Conservation (phyloP, 2,329 filamentous ascomycete genomes). For the Colletotrichum sidae region DNA sequence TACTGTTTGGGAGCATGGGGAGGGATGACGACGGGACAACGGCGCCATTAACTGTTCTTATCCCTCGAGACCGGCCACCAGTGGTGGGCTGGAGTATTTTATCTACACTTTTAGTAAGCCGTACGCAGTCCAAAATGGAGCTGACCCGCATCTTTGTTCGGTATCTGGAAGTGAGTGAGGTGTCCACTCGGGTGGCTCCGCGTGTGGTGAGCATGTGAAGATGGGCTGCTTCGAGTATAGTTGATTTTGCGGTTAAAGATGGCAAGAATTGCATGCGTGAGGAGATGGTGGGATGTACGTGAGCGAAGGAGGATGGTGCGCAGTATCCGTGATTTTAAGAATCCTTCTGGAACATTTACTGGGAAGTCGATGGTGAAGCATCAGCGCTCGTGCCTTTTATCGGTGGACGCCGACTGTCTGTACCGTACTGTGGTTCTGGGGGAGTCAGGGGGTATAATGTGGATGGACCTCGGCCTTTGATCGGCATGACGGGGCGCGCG, state of each 20-base stretch:
- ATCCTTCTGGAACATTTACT: too few relatives aligned
- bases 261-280: background rate
- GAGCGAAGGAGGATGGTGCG: too few relatives aligned
- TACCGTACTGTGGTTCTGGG: too few relatives aligned
- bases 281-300: too few relatives aligned
- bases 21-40: background rate
- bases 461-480: conserved; percentile 25
- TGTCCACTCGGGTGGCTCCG: conserved; percentile 11
- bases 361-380: too few relatives aligned
- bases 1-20: background rate
- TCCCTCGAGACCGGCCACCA: too few relatives aligned
- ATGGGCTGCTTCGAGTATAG: background rate
- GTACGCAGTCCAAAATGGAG: conserved; percentile 15
- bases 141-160: conserved; percentile 2
- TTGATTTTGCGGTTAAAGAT: background rate
- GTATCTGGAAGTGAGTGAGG: background rate
- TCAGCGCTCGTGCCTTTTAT: too few relatives aligned
- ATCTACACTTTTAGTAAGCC: background rate
- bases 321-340: too few relatives aligned
- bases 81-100: too few relatives aligned
- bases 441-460: too few relatives aligned
- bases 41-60: background rate
- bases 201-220: conserved; percentile 8
- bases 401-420: too few relatives aligned
- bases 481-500: conserved; percentile 19